Evolutionary conservation across 441 rosid species (phyloP).

Genomic region (Mallotus repandus): DNA sequence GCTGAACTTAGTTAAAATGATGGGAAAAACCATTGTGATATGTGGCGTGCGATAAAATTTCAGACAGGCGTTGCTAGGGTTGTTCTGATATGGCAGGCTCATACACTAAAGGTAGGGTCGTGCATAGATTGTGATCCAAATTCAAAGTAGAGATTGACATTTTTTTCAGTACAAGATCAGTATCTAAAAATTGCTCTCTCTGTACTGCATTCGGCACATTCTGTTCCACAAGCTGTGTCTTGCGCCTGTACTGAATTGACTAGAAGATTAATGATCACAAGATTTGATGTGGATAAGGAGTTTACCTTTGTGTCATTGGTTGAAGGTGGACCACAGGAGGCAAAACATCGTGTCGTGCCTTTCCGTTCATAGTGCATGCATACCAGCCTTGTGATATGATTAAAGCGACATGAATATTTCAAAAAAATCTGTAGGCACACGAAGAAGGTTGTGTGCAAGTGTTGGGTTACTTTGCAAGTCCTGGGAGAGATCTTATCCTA

Average conservation of each 20-base stretch:
- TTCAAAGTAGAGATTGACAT: conserved; percentile 4
- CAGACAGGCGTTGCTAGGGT: background rate
- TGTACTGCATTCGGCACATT: background rate
- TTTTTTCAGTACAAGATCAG: background rate
- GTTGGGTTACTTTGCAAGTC: too few relatives aligned
- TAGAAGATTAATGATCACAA: too few relatives aligned
- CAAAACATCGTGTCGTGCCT: background rate
- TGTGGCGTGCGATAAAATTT: background rate
- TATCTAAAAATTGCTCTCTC: background rate
- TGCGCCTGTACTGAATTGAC: background rate
- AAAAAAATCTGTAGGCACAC: background rate
- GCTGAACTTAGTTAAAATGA: background rate
- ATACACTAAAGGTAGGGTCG: background rate
- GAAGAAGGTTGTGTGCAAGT: background rate
- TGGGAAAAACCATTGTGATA: background rate
- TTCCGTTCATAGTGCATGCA: background rate
- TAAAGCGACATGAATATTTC: background rate
- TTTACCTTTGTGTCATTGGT: too few relatives aligned
- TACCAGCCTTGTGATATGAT: background rate
- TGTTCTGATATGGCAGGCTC: background rate
- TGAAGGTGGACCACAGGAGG: background rate
- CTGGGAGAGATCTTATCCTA: background rate
- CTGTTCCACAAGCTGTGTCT: background rate
- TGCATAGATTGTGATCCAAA: background rate
- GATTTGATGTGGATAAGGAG: background rate